Evolutionary conservation across 345 rosid species (phyloP).

Genomic region (Eucalyptus rudis): DNA sequence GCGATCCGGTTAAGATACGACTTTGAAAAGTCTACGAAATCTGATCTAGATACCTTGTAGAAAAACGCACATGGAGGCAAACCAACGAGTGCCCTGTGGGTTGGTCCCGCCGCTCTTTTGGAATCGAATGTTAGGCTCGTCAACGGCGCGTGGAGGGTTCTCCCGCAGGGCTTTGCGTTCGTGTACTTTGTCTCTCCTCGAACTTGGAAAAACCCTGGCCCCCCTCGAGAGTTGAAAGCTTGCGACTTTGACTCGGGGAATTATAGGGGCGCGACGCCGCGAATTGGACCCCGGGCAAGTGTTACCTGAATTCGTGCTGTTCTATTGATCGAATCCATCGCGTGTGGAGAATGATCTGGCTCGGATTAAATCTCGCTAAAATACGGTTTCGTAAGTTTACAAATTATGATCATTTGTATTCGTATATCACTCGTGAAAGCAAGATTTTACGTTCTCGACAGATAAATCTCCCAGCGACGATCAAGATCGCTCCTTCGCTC

Average conservation of each 20-base stretch:
- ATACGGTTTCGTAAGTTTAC: background rate
- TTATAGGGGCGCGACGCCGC: background rate
- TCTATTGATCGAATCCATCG: background rate
- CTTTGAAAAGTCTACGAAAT: background rate
- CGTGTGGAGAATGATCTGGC: background rate
- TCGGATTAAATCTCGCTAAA: rapidly evolving
- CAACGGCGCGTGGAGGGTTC: background rate
- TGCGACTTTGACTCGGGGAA: background rate
- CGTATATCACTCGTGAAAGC: background rate
- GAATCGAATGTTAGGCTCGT: background rate
- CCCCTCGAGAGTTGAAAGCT: background rate
- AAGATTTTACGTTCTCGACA: background rate
- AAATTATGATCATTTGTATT: background rate
- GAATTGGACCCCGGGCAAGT: background rate
- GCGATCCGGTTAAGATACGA: background rate
- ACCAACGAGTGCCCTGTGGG: background rate
- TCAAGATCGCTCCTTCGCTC: background rate
- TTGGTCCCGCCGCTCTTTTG: background rate
- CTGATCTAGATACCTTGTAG: background rate
- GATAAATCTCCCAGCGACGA: rapidly evolving
- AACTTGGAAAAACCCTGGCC: background rate
- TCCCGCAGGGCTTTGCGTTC: background rate
- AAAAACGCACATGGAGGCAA: background rate
- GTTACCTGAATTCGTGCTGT: background rate
- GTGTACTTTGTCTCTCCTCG: background rate